A percentile compares a stretch with the other conserved stretches of the same genome.
phyloP scores from a whole-genome alignment of 2,329 filamentous ascomycete species.

The Neofusicoccum parvum region DNA sequence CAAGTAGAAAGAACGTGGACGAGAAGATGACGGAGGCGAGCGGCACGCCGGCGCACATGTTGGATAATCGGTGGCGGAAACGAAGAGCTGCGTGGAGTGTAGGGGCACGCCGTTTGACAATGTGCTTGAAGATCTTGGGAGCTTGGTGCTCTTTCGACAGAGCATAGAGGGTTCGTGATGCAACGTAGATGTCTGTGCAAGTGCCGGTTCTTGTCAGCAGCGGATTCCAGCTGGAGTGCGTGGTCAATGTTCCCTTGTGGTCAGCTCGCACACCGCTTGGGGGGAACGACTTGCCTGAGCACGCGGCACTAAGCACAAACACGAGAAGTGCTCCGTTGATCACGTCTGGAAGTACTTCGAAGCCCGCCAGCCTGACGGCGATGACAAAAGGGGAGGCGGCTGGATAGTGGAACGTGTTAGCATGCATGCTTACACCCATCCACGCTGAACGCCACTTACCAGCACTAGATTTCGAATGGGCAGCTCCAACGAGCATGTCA shows the following conservation, averaged over 20 bases:
- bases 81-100: background rate
- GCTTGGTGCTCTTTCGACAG: constrained; percentile 47
- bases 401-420: constrained; percentile 49
- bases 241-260: no score
- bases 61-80: background rate
- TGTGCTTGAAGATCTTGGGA: constrained; percentile 38
- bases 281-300: background rate
- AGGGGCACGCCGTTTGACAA: constrained; percentile 27
- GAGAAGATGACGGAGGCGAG: constrained; percentile 43
- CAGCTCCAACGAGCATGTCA: constrained; percentile 47
- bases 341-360: constrained; percentile 54
- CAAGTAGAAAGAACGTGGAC: constrained; percentile 41
- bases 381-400: constrained; percentile 62
- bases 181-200: constrained; percentile 36
- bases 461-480: constrained; percentile 3
- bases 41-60: constrained; percentile 32
- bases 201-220: no score
- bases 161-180: constrained; percentile 45
- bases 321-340: constrained; percentile 79
- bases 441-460: background rate
- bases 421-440: constrained; percentile 24
- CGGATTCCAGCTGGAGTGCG: no score
- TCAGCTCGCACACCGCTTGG: no score
- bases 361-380: constrained; percentile 47
- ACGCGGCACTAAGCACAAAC: constrained; percentile 73